Evolutionary conservation across 2,329 filamentous ascomycete species (phyloP).

Genomic region (Microsporum ferrugineum): DNA sequence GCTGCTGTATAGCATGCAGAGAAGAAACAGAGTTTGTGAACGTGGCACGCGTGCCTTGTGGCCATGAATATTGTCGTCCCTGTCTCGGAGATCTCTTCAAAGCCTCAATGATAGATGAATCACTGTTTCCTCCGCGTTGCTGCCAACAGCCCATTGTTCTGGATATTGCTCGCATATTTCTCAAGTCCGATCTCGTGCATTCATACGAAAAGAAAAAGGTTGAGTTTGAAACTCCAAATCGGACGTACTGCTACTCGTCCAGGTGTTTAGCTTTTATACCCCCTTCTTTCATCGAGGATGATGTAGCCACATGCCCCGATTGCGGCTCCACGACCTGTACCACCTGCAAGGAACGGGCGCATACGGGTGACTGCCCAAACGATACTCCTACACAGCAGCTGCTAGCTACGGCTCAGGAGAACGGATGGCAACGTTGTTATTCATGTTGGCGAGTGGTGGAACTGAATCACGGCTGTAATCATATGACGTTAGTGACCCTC

Average conservation of each 20-base stretch:
- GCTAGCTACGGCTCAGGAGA: constrained; percentile 53
- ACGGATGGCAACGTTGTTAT: constrained; percentile 66
- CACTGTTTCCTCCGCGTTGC: constrained; percentile 22
- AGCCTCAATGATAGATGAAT: constrained; percentile 14
- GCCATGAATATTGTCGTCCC: constrained; percentile 4
- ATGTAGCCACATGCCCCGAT: constrained; percentile 14
- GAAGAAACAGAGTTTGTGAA: constrained; percentile 22
- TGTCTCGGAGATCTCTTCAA: background rate
- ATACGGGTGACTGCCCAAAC: constrained; percentile 18
- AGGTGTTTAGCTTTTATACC: constrained; percentile 20
- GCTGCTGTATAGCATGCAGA: constrained; percentile 19
- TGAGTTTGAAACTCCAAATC: constrained; percentile 17
- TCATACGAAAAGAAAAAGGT: constrained; percentile 17
- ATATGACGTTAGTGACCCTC: constrained; percentile 21
- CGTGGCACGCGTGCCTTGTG: constrained; percentile 12
- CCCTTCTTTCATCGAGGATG: constrained; percentile 11
- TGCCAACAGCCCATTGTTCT: constrained; percentile 18
- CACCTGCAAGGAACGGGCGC: constrained; percentile 18
- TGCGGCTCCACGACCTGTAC: constrained; percentile 18
- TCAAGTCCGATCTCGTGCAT: constrained; percentile 1
- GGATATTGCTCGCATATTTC: constrained; percentile 8
- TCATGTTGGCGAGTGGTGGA: constrained; percentile 50
- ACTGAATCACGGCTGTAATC: constrained; percentile 23
- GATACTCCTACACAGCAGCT: constrained; percentile 19
- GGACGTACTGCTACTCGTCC: constrained; percentile 20